Base-by-base conservation (phyloP, 495 filamentous ascomycete genomes). In the Penicillium soppii region DNA sequence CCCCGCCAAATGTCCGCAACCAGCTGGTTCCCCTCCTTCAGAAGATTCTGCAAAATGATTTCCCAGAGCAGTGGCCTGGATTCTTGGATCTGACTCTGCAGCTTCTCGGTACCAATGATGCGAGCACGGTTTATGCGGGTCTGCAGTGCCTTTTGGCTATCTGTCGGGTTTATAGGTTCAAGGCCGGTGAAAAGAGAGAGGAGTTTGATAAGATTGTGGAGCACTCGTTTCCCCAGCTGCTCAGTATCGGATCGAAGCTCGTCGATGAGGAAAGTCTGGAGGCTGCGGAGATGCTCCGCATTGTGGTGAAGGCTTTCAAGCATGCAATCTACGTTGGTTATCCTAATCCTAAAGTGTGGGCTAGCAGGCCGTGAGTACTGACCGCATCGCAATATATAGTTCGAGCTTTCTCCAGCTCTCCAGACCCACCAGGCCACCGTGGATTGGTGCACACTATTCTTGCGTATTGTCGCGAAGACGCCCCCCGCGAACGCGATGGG, bases 131-230 rank as follows among this genome's bases (percentile, higher is more conserved):
- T 35, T 91, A 91, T 62, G 91, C 94, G 7, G 94, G 95, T 45
- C 72, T 97, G 50, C 92, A 97, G 71, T 98, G 94, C 63, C 78
- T 98, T 58, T 75, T 97, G 54, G 90, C 92, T 29, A 87, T 97
- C 58, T 97, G 91, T 76, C 86, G 90, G 32, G 88, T 92, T 36
- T 98, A 95, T 67, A 77, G 94, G 56, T 98, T 95, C 77, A 97
- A 96, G 77, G 82, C 85, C 23, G 83, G 82, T 41, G 89, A 91
- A 33, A 90, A 84, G 64, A 71, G 91, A 58, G 80, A 78, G 13
- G 90, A 97, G 54, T 94, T 98, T 58, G 91, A 97, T 65, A 94
- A 89, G 70, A 96, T 98, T 54, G 86, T 96, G 50, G 89, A 89
- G 69, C 82, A 85, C 35, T 88, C 88, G 25, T 98, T 98, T 71